Evolutionary conservation across 2,329 filamentous ascomycete genomes (phyloP), one percentile per base, ranked within the genome.

Genomic region (Drechslera avenae): DNA sequence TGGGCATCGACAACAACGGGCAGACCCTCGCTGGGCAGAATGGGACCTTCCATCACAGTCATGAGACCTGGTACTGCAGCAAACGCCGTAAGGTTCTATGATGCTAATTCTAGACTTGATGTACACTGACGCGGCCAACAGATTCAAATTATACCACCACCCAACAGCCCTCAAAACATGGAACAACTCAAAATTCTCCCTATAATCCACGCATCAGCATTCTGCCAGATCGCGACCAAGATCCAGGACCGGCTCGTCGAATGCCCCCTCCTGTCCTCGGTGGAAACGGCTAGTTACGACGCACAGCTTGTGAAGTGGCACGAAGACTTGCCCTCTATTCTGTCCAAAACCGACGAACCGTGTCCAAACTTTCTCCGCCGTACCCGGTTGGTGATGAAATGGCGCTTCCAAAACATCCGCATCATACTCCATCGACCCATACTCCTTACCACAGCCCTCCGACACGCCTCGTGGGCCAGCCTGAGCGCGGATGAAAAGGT

Each of bases 351-450:
- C 9, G 64, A 69, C 77, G 85, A 90, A 48, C 83, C 86, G 8
- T 89, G 86, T 65, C 85, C 87, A 0, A 86, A 89, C 59, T 84
- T 86, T 2, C 81, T 91, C 14, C 85, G 84, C 56, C 86, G 87
- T 40, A 84, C 86, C 1, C 82, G 88, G 42, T 85, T 85, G 56
- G 83, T 91, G 61, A 90, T 91, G 86, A 88, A 89, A 70, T 92
- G 89, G 89, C 83, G 89, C 12, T 92, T 89, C 67, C 86, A 89
- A 66, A 91, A 90, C 62, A 81, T 91, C 39, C 86, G 88, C 39
- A 87, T 91, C 73, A 81, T 92, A 1, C 82, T 92, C 17, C 86
- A 91, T 69, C 81, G 89, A 2, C 88, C 89, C 0, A 85, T 87
- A 0, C 78, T 93, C 1, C 79, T 92, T 5, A 87, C 72, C 4